Evolutionary conservation across 78 protist species (phyloP), one percentile per base, ranked within the genome.

Genomic region (Dictyostelium firmibasis): DNA sequence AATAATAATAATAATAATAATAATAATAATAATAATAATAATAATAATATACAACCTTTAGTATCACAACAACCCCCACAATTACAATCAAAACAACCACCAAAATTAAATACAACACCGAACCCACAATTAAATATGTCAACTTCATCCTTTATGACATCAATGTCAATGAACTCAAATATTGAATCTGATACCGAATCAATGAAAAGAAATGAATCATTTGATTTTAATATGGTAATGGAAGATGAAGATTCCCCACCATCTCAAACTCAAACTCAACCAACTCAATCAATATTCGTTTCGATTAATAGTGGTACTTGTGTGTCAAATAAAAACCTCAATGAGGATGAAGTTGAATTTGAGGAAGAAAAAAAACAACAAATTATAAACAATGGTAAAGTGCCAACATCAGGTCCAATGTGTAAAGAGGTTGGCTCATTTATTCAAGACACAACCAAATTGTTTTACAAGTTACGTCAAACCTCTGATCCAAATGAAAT

Each of bases 171-270:
- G 38, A 16, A 29, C 18, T 72, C 79, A 35, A 43, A 79, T 44
- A 27, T 35, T n/a, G 70, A 67, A n/a, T 4, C 70, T 18, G 62
- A 47, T 16, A 5, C 69, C 27, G 70, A 76, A 5, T 11, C 75
- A 67, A 72, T 87, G 69, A 64, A 60, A 25, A 50, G 93, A 62
- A 87, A 87, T 78, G 82, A 78, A 50, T 87, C 93, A 62, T 87
- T 87, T 67, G 93, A 87, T 33, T 84, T 84, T 69, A 41, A 41
- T 23, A 53, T 53, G 70, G 70, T 47, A 27, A 10, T 67, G 41
- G 50, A 60, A 8, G 44, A 60, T 35, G 77, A 83, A 16, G 29
- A 6, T 29, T n/a, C 38, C 13, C 2, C 25, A 20, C 0, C 67
- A 57, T 57, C 67, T 5, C n/a, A 13, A 50, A 3, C 62, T n/a